These are phyloP conservation scores for Aspergillus coremiiformis DNA, from an alignment of 495 filamentous ascomycete species.

Conservation along the genomic window DNA sequence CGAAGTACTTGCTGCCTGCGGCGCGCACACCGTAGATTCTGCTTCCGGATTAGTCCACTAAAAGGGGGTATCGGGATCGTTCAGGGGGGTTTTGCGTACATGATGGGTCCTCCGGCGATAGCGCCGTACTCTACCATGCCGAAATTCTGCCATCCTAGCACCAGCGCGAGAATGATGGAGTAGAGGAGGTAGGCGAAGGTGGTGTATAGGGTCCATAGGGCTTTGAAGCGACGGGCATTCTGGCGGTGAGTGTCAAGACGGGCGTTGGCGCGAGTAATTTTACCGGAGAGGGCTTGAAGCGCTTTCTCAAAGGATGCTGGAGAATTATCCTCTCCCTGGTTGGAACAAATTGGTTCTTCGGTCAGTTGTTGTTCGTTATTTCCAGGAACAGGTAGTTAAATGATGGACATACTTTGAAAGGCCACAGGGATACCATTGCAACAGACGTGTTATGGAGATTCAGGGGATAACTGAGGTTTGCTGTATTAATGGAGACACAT, in stretches of 20 bases:
- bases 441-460: constrained; percentile 22
- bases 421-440: constrained; percentile 81
- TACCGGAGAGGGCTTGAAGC: constrained; percentile 68
- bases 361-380: not conserved
- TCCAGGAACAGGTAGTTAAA: not conserved
- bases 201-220: constrained; percentile 82
- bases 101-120: constrained; percentile 67
- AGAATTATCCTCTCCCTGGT: constrained; percentile 73
- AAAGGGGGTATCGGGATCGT: not conserved
- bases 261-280: constrained; percentile 65
- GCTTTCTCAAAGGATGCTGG: constrained; percentile 89
- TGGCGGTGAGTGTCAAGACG: constrained; percentile 66
- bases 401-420: constrained; percentile 52
- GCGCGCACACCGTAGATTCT: constrained; percentile 65
- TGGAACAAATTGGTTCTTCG: constrained; percentile 2
- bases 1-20: constrained; percentile 59
- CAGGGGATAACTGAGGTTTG: not conserved
- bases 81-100: constrained; percentile 43
- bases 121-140: constrained; percentile 66
- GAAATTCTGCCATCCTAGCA: constrained; percentile 80
- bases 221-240: constrained; percentile 68
- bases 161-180: constrained; percentile 67
- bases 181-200: constrained; percentile 85
- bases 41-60: not conserved
- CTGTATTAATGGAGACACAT: not conserved